Conservation (phyloP, 768 basidiomycete genomes). For the Artomyces pyxidatus region DNA sequence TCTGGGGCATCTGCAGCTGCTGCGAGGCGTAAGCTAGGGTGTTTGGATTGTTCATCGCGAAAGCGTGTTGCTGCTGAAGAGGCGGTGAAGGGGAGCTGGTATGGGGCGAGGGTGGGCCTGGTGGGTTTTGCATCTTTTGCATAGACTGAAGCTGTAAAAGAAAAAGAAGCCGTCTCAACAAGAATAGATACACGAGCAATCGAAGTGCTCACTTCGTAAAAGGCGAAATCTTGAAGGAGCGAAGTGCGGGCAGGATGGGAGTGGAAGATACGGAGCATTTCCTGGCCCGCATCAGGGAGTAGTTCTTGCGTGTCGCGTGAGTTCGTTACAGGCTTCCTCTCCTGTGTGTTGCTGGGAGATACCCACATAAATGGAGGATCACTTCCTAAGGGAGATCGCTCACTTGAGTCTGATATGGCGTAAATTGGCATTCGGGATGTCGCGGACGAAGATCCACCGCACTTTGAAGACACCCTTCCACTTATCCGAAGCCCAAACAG, state of each 20-base stretch:
- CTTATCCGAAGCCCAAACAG: conserved; percentile 98
- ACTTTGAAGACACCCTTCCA: conserved; percentile 99
- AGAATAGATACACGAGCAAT: not conserved
- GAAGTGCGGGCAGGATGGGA: conserved; percentile 91
- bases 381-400: conserved; percentile 14
- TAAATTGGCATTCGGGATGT: conserved; percentile 84
- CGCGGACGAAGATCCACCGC: conserved; percentile 94
- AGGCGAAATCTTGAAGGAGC: conserved; percentile 87
- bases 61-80: conserved; percentile 38
- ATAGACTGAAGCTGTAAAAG: conserved; percentile 65
- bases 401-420: conserved; percentile 87
- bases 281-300: conserved; percentile 90
- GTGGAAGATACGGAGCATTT: conserved; percentile 94
- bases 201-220: conserved; percentile 61
- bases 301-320: conserved; percentile 97
- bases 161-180: conserved; percentile 4
- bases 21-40: conserved; percentile 43
- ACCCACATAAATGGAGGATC: conserved; percentile 4
- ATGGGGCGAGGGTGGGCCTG: conserved; percentile 27
- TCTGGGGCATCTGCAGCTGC: conserved; percentile 40
- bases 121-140: conserved; percentile 51
- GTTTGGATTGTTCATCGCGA: conserved; percentile 41
- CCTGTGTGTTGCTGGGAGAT: conserved; percentile 81
- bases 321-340: conserved; percentile 97
- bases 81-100: conserved; percentile 25